These are phyloP conservation scores for Musa acuminata DNA, from an alignment of 176 grass and related monocot genomes.

Conservation along the genomic window DNA sequence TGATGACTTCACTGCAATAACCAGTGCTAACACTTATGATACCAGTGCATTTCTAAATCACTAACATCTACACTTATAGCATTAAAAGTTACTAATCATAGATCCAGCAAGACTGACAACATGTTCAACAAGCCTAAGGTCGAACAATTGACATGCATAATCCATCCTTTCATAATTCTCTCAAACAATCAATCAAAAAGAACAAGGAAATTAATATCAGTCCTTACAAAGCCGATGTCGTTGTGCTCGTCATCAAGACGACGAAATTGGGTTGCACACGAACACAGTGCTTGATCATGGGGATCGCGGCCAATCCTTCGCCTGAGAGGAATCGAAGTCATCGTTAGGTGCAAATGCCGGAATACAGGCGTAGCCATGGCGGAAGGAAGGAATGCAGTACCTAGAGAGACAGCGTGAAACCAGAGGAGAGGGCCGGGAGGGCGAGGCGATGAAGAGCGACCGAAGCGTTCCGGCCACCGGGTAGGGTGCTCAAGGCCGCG, in stretches of 20 bases:
- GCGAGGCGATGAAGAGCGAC: conserved; percentile 40
- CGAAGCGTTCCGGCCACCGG: conserved; percentile 54
- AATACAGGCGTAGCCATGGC: not conserved
- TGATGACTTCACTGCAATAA: conserved; percentile 64
- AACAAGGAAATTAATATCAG: not conserved
- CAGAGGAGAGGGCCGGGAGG: conserved; percentile 44
- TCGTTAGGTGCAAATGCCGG: not conserved
- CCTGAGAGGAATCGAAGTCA: conserved; percentile 10
- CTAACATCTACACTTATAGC: not conserved
- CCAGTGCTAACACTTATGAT: not conserved
- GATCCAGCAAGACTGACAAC: not conserved
- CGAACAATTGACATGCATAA: not conserved
- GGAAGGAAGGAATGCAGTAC: not conserved
- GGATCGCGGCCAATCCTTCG: conserved; percentile 70
- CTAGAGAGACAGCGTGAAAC: conserved; percentile 82
- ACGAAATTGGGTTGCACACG: conserved; percentile 31
- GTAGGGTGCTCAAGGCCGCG: conserved; percentile 53
- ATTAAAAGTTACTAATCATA: not conserved
- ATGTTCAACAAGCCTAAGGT: not conserved
- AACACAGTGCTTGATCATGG: conserved; percentile 56
- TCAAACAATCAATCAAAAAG: not conserved
- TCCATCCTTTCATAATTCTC: not conserved
- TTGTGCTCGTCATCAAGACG: conserved; percentile 80
- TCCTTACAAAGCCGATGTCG: conserved; percentile 66
- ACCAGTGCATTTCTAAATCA: not conserved